Conservation (phyloP, 2,329 filamentous ascomycete species). For the Ceratocystis eucalypticola region DNA sequence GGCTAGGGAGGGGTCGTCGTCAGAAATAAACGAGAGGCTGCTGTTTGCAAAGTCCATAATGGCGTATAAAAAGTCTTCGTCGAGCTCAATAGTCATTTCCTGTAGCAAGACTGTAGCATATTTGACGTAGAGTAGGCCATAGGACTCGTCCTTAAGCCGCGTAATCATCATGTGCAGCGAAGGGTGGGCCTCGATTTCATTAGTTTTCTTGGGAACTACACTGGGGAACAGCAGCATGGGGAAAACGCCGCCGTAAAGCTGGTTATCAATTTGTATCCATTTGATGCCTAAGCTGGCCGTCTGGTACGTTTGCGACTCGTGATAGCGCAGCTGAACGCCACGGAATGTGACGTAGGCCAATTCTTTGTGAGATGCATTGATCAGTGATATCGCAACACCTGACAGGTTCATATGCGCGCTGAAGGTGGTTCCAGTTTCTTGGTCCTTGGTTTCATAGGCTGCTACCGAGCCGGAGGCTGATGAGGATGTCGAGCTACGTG, state of each 20-base stretch:
- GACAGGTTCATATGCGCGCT: constrained; percentile 77
- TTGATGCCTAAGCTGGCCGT: constrained; percentile 83
- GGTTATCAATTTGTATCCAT: constrained; percentile 98
- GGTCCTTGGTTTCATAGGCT: constrained; percentile 71
- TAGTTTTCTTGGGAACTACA: constrained; percentile 91
- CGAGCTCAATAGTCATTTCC: constrained; percentile 95
- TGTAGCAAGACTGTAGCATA: constrained; percentile 89
- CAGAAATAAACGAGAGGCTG: constrained; percentile 49
- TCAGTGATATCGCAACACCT: constrained; percentile 81
- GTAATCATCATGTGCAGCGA: constrained; percentile 87
- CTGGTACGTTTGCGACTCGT: constrained; percentile 86
- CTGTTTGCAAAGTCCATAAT: constrained; percentile 89
- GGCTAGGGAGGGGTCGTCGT: background rate
- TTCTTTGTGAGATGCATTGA: constrained; percentile 85
- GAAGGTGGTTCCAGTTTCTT: constrained; percentile 79
- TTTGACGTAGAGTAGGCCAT: constrained; percentile 95
- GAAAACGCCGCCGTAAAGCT: constrained; percentile 95
- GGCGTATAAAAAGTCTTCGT: constrained; percentile 96
- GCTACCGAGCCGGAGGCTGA: constrained; percentile 36
- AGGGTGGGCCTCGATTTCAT: constrained; percentile 90
- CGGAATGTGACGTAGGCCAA: constrained; percentile 86
- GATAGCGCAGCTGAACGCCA: constrained; percentile 81
- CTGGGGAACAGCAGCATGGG: constrained; percentile 94
- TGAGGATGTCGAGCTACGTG: constrained; percentile 5
- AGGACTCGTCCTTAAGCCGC: constrained; percentile 93